Base-by-base conservation (phyloP, 495 filamentous ascomycete genomes). In the Aspergillus ostianus region DNA sequence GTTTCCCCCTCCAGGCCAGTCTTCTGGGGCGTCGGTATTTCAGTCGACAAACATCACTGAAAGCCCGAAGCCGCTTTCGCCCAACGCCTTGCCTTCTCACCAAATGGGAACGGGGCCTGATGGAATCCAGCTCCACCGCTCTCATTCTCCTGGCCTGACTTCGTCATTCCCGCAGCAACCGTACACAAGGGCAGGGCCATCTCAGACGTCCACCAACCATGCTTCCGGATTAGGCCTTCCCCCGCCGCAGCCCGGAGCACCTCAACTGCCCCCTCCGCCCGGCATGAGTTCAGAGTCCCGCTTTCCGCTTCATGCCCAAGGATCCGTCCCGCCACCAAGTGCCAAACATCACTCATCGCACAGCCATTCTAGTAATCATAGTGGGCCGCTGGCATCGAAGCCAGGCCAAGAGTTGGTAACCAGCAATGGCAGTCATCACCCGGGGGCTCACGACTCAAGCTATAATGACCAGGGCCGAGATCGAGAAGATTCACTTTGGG, bases 31-130 rank as follows among this genome's bases (percentile, higher is more conserved):
- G 6, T 84, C 89, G 7, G 80, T 90, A 55, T 93, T 89, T 70
- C 80, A 86, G 17, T 85, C 90, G 58, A 80, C 69, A n/a, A 74
- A 81, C 57, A 89, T 95, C 81, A 92, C 88, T 4, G 92, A 96
- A 68, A 93, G 89, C 62, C 91, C 92, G 0, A 93, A 90, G 67
- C 90, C 92, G 4, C 77, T 96, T 32, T 96, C 91, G 36, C 92
- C 92, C 4, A 85, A 83, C 63, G 84, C 84, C 19, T 73, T 81
- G 47, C 83, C 85, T 51, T 77, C 83, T 27, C 82, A 86, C 59
- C 83, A 87, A 62, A 74, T 83, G 7, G 78, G 82, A 30, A 83
- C 85, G 48, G 83, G 85, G 50, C 57, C 76, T 44, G 73, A 80
- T 59, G 63, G 69, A 57, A 67, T 82, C 12, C 73, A 70, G 47